Conservation (phyloP, 2,329 filamentous ascomycete species). For the Monosporascus sp. region DNA sequence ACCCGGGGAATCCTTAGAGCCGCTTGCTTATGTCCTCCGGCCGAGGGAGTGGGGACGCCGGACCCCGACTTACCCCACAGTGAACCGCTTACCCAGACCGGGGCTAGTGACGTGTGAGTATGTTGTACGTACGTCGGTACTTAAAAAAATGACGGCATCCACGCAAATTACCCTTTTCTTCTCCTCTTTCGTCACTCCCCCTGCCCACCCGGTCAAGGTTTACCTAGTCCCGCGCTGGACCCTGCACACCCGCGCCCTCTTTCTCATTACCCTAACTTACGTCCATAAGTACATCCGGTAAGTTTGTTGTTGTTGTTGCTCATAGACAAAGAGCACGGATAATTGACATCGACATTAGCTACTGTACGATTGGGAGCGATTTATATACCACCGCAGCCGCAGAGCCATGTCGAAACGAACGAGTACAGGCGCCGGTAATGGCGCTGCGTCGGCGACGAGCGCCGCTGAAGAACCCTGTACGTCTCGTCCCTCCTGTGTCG, state of each 20-base stretch:
- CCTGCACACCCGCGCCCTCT: too few species aligned
- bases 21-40: background rate
- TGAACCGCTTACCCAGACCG: background rate
- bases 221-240: background rate
- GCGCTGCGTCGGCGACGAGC: conserved; percentile 38
- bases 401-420: conserved; percentile 59
- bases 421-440: conserved; percentile 42
- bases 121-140: background rate
- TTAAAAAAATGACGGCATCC: background rate
- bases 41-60: background rate
- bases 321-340: too few species aligned
- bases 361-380: background rate
- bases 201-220: background rate
- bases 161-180: background rate
- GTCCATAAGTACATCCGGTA: too few species aligned
- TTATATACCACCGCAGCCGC: conserved; percentile 1
- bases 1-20: too few species aligned
- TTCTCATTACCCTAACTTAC: too few species aligned
- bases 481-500: conserved; percentile 10
- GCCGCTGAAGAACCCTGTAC: conserved; percentile 37
- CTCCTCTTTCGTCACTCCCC: background rate
- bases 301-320: too few species aligned
- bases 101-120: background rate
- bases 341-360: background rate
- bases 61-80: background rate